Base-by-base conservation (phyloP, 2,329 filamentous ascomycete genomes). In the Aspergillus niger region DNA sequence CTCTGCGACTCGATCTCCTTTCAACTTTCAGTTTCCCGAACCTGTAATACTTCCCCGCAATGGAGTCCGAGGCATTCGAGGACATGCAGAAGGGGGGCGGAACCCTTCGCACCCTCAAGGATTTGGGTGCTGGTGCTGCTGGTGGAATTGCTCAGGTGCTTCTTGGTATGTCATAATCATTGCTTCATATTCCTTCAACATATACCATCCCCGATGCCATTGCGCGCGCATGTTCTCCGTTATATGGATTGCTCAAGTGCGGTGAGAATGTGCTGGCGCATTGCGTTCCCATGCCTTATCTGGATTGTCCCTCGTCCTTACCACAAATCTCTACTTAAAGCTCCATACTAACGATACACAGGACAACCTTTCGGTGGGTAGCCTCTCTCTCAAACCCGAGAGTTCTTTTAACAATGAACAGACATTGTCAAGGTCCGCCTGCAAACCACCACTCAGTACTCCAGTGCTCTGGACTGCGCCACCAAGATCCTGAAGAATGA, bases 401-500 rank as follows among this genome's bases (percentile, higher is more conserved):
- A 26, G 26, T 41, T 28, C 36, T 49, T 63, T 62, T 65, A 61
- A 61, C 50, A 49, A 49, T 54, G 47, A 24, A 50, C 70, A 86
- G 94, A 97, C 82, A 98, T 97, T 66, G 89, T 99, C 81, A 99
- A 99, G 81, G 95, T 99, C 71, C 91, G 95, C 58, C 85, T 99
- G 52, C 95, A 99, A 78, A 99, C 95, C 15, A 90, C 90, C 57
- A 88, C 85, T 22, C 86, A 91, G 68, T 96, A 97, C 83, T 83
- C 86, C 56, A 89, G 86, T 66, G 95, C 95, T 56, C 79, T 96
- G 50, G 84, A 91, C 70, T 91, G 91, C 67, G 95, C 93, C 7
- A 84, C 85, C 55, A 86, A 89, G 65, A 98, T 99, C 80, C 91
- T 91, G 79, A 88, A 86, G 71, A 89, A 91, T 72, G 95, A 99